Evolutionary conservation across 305 asterid species (phyloP).

Genomic region (Fraxinus sp.): DNA sequence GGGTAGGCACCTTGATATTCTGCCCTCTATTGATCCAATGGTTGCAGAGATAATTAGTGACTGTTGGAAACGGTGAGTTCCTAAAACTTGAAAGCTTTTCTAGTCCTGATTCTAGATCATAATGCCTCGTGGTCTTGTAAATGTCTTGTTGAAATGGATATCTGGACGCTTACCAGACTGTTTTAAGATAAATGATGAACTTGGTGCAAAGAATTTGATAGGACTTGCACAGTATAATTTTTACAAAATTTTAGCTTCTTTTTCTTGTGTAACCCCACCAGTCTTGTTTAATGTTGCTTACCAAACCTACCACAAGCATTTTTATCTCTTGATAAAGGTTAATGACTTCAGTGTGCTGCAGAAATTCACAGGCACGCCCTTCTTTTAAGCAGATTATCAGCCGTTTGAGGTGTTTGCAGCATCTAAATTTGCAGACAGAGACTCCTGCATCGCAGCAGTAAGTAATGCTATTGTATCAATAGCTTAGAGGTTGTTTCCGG

Average conservation of each 20-base stretch:
- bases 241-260: background rate
- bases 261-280: background rate
- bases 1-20: constrained; percentile 47
- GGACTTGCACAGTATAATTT: background rate
- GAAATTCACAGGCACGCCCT: constrained; percentile 75
- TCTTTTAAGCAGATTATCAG: constrained; percentile 79
- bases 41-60: constrained; percentile 47
- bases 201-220: background rate
- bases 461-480: constrained; percentile 35
- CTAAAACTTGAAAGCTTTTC: background rate
- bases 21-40: constrained; percentile 38
- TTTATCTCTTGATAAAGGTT: background rate
- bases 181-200: background rate
- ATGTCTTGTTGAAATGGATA: background rate
- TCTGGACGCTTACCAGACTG: background rate
- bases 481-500: constrained; percentile 35
- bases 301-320: background rate
- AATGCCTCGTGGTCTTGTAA: background rate
- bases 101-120: background rate
- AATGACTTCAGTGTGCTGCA: constrained; percentile 34
- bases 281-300: background rate
- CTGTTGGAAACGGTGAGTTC: constrained; percentile 52
- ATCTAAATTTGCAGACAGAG: constrained; percentile 44
- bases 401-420: constrained; percentile 72
- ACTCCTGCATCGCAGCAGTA: constrained; percentile 32